phyloP scores from a whole-genome alignment of 225 moss, liverwort and hornwort genomes.

The Bryoerythrophyllum caledonicum region DNA sequence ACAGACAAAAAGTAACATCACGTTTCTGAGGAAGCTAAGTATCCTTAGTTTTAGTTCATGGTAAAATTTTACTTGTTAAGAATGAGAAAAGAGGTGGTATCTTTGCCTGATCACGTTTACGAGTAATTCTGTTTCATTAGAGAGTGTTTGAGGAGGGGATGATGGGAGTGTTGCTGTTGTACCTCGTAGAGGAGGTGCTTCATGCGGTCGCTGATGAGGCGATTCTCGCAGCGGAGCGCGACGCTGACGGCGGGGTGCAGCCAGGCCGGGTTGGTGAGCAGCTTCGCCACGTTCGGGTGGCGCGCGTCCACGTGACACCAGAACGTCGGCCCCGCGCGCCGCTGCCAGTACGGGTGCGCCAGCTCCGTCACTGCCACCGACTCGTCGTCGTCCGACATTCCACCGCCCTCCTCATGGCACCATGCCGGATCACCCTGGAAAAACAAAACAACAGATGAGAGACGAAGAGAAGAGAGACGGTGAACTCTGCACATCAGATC shows the following conservation, averaged over 20 bases:
- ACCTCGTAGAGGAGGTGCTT: conserved; percentile 84
- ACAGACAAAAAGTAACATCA: not conserved
- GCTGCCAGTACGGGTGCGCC: conserved; percentile 68
- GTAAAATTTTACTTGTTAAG: too few species aligned
- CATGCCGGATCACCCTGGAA: conserved; percentile 32
- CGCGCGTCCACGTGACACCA: conserved; percentile 77
- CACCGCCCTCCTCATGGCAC: conserved; percentile 25
- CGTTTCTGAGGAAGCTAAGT: too few species aligned
- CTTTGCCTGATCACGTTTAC: too few species aligned
- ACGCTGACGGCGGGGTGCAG: conserved; percentile 73
- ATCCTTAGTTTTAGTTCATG: too few species aligned
- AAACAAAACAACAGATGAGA: not conserved
- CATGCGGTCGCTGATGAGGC: conserved; percentile 85
- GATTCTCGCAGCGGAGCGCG: conserved; percentile 68
- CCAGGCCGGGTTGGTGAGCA: conserved; percentile 52
- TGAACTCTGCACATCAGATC: not conserved
- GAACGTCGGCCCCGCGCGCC: conserved; percentile 66
- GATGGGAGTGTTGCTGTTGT: too few species aligned
- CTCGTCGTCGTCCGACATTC: conserved; percentile 43
- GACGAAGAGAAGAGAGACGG: not conserved
- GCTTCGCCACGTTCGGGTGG: conserved; percentile 41
- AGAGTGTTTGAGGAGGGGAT: too few species aligned
- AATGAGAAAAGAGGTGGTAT: too few species aligned
- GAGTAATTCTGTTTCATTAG: too few species aligned
- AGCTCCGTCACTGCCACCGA: conserved; percentile 55